Evolutionary conservation across 805 yeast genomes (phyloP).

Genomic region (Schizosaccharomyces japonicus): DNA sequence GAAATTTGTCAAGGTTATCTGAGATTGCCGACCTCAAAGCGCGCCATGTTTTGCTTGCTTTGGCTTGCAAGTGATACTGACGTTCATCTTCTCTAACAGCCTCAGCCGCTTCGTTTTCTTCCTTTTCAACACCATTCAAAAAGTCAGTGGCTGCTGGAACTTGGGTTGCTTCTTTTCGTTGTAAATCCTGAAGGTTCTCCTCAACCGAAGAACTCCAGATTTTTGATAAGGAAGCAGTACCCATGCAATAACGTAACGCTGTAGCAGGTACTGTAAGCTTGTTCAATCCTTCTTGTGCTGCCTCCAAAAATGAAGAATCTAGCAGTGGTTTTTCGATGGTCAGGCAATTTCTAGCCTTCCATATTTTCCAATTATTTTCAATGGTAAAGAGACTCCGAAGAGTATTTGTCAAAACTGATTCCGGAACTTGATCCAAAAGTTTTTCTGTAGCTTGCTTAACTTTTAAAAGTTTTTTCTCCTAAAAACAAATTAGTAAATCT

Average conservation of each 20-base stretch:
- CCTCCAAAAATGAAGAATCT: background rate
- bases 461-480: background rate
- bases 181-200: background rate
- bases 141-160: background rate
- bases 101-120: background rate
- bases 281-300: background rate
- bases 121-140: background rate
- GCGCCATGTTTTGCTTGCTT: constrained; percentile 1
- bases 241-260: background rate
- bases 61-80: background rate
- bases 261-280: background rate
- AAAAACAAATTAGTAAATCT: too few species aligned
- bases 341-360: constrained; percentile 5
- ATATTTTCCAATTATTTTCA: constrained; percentile 2
- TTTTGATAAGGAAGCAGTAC: background rate
- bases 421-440: background rate
- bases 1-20: background rate
- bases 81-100: background rate
- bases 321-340: background rate
- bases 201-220: background rate
- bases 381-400: background rate
- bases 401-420: background rate
- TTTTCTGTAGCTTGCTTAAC: background rate
- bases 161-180: background rate
- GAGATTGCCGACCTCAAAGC: background rate